Conservation (phyloP, 768 basidiomycete species). For the Pleurotus pulmonarius region DNA sequence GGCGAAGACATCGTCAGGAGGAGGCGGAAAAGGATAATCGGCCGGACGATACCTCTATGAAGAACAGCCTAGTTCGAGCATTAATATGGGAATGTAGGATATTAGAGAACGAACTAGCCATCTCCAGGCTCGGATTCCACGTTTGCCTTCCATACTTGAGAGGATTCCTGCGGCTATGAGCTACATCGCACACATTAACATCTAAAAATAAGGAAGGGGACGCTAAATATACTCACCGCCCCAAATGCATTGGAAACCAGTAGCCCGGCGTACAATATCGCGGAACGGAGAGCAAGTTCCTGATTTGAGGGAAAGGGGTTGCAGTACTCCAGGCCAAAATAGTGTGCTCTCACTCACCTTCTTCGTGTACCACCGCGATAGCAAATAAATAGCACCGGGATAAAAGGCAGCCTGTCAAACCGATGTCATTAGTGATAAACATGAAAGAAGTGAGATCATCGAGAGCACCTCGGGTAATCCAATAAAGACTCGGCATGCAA, state of each 20-base stretch:
- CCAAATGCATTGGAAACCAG: constrained; percentile 69
- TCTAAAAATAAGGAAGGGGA: background rate
- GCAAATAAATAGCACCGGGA: constrained; percentile 47
- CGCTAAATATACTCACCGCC: constrained; percentile 34
- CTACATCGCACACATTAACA: constrained; percentile 21
- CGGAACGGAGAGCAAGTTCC: constrained; percentile 66
- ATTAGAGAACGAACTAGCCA: constrained; percentile 38
- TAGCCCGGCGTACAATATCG: constrained; percentile 55
- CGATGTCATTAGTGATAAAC: background rate
- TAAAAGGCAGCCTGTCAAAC: constrained; percentile 52
- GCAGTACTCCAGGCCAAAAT: background rate
- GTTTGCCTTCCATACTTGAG: constrained; percentile 60
- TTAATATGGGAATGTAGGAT: background rate
- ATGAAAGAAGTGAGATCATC: background rate
- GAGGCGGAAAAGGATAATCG: background rate
- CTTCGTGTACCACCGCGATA: constrained; percentile 56
- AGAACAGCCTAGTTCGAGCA: constrained; percentile 51
- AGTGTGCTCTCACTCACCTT: constrained; percentile 31
- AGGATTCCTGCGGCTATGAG: constrained; percentile 76
- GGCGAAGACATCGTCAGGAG: background rate
- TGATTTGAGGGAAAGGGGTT: constrained; percentile 15
- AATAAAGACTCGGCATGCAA: constrained; percentile 57
- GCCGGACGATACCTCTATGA: constrained; percentile 47
- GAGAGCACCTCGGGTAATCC: constrained; percentile 52
- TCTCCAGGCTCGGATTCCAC: constrained; percentile 68